Evolutionary conservation across 106 monocot species (phyloP).

Genomic region (Phalaenopsis aphrodite): DNA sequence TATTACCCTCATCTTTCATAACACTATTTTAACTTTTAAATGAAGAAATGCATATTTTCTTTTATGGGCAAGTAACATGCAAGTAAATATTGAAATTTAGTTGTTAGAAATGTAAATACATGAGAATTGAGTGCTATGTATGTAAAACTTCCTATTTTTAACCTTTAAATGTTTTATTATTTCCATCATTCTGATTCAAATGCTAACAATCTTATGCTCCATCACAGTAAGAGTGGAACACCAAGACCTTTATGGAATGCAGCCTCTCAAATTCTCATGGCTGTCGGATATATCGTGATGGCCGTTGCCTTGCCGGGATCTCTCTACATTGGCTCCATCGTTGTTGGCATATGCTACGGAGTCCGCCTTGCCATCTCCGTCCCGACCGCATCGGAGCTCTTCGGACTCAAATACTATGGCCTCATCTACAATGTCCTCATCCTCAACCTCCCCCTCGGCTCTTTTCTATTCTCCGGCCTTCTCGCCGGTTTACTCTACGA

Average conservation of each 20-base stretch:
- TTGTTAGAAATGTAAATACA: no score
- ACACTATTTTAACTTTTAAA: no score
- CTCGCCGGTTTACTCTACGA: slow-evolving; percentile 81
- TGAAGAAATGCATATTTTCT: no score
- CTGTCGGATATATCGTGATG: slow-evolving; percentile 65
- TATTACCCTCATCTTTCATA: no score
- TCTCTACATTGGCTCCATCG: slow-evolving; percentile 77
- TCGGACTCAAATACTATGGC: slow-evolving; percentile 84
- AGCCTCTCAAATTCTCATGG: slow-evolving; percentile 82
- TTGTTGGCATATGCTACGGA: slow-evolving; percentile 84
- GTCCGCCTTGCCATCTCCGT: slow-evolving; percentile 77
- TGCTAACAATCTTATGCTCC: neutral
- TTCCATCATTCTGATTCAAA: no score
- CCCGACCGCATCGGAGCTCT: slow-evolving; percentile 79
- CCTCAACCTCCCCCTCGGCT: slow-evolving; percentile 87
- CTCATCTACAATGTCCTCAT: slow-evolving; percentile 97
- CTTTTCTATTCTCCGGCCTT: slow-evolving; percentile 97
- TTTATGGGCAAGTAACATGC: no score
- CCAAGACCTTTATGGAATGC: slow-evolving; percentile 94
- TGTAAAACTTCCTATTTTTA: no score
- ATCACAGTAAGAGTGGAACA: slow-evolving; percentile 45
- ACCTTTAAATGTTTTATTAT: no score
- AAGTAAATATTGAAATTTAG: no score
- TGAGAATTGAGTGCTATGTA: no score
- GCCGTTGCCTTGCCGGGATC: slow-evolving; percentile 75